These are phyloP conservation scores for Ormosia emarginata DNA, from an alignment of 306 rosid genomes.

Conservation along the genomic window DNA sequence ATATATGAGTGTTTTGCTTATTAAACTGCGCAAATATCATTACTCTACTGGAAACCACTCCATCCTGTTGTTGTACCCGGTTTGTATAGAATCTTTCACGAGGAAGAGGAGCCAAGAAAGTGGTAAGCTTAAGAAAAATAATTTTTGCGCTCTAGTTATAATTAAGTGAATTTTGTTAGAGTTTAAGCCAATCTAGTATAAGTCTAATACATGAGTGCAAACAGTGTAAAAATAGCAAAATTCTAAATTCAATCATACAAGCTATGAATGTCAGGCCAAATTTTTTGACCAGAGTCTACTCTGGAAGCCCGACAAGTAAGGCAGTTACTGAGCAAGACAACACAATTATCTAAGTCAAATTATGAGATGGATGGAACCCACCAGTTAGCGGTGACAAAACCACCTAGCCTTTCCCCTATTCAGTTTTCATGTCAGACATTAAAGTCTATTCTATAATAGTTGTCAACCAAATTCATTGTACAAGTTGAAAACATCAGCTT, in stretches of 20 bases:
- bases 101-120: too few relatives aligned
- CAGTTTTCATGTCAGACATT: background rate
- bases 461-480: background rate
- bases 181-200: too few relatives aligned
- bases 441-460: background rate
- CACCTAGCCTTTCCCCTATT: background rate
- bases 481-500: background rate
- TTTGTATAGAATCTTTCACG: too few relatives aligned
- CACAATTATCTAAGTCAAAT: background rate
- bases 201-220: background rate
- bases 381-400: background rate
- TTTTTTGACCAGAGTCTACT: background rate
- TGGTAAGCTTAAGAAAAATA: too few relatives aligned
- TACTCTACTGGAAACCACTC: too few relatives aligned
- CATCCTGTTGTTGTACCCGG: too few relatives aligned
- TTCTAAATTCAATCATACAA: background rate
- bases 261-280: background rate
- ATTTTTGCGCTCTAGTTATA: too few relatives aligned
- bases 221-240: background rate
- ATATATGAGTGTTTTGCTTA: too few relatives aligned
- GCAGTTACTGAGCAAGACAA: background rate
- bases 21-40: too few relatives aligned
- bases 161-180: too few relatives aligned
- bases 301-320: background rate
- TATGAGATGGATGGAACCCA: conserved; percentile 9